phyloP scores from a whole-genome alignment of 1,284 basidiomycete species.

The Sphagnurus paluster region DNA sequence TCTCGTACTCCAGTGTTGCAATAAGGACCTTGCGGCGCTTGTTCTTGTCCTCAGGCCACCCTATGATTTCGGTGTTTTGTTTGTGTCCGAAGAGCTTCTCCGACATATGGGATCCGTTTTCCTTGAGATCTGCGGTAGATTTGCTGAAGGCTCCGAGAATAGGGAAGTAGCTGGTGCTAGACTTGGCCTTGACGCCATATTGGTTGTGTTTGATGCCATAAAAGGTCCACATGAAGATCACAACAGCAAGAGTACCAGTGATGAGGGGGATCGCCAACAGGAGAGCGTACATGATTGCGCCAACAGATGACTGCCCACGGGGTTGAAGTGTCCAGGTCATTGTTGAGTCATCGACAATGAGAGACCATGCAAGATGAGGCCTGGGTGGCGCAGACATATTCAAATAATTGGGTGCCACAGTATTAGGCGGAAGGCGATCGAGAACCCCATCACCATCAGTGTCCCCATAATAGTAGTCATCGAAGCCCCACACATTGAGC shows the following conservation, averaged over 20 bases:
- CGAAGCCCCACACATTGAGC: constrained; percentile 85
- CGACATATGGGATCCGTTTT: constrained; percentile 45
- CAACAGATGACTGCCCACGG: constrained; percentile 77
- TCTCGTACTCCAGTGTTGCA: constrained; percentile 90
- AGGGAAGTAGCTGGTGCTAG: constrained; percentile 72
- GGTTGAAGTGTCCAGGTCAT: constrained; percentile 80
- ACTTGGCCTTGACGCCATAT: constrained; percentile 80
- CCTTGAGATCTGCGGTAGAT: constrained; percentile 63
- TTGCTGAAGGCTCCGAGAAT: constrained; percentile 69
- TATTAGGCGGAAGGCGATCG: constrained; percentile 88
- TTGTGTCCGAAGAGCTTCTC: constrained; percentile 71
- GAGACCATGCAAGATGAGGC: constrained; percentile 83
- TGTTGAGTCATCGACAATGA: constrained; percentile 75
- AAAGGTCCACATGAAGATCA: constrained; percentile 92
- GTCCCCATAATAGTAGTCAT: constrained; percentile 91
- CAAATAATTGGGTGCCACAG: constrained; percentile 80
- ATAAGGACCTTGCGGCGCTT: constrained; percentile 90
- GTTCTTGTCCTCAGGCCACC: constrained; percentile 89
- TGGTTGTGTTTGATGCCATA: constrained; percentile 94
- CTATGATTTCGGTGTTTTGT: constrained; percentile 67
- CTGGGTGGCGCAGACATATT: constrained; percentile 85
- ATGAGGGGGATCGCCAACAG: constrained; percentile 80
- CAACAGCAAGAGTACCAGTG: constrained; percentile 79
- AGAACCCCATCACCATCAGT: constrained; percentile 83
- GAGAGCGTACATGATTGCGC: constrained; percentile 83